A percentile compares a stretch with the other conserved stretches of the same genome.
These are phyloP conservation scores for Talaromyces proteolyticus DNA, from an alignment of 495 filamentous ascomycete species.

Conservation along the genomic window DNA sequence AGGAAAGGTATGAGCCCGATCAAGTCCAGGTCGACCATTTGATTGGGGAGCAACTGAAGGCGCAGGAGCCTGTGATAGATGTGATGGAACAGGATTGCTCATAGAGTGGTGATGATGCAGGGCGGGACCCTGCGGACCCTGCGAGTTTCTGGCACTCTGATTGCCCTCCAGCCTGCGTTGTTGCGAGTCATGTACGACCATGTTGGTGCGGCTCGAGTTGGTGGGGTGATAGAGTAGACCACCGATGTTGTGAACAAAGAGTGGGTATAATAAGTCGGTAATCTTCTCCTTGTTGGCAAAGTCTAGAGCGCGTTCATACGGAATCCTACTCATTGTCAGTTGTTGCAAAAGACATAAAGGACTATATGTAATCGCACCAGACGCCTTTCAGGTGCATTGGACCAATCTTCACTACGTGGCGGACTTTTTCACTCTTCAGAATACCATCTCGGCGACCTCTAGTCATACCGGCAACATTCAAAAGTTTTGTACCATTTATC, in stretches of 20 bases:
- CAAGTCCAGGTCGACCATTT: constrained; percentile 64
- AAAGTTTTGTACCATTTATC: constrained; percentile 96
- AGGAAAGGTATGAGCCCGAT: constrained; percentile 84
- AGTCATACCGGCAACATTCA: constrained; percentile 98
- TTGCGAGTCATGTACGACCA: constrained; percentile 83
- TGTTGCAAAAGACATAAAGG: background rate
- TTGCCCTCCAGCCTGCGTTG: constrained; percentile 55
- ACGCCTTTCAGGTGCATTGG: constrained; percentile 99
- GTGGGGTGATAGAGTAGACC: constrained; percentile 90
- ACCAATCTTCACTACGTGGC: constrained; percentile 97
- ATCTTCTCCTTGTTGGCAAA: constrained; percentile 99
- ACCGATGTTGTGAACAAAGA: constrained; percentile 97
- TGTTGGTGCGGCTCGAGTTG: constrained; percentile 74
- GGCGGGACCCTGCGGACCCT: constrained; percentile 62
- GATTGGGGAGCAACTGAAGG: constrained; percentile 67
- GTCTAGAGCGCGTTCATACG: constrained; percentile 90
- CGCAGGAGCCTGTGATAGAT: constrained; percentile 60
- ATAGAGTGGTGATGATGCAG: constrained; percentile 74
- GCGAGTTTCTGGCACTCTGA: constrained; percentile 32
- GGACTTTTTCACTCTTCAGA: constrained; percentile 92
- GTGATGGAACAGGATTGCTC: constrained; percentile 56
- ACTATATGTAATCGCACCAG: constrained; percentile 57
- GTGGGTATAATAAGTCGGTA: constrained; percentile 87
- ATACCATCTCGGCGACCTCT: constrained; percentile 93
- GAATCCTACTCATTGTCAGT: constrained; percentile 61